These are phyloP conservation scores for Penicillium atrosanguineum DNA, from an alignment of 495 filamentous ascomycete genomes.

Conservation along the genomic window DNA sequence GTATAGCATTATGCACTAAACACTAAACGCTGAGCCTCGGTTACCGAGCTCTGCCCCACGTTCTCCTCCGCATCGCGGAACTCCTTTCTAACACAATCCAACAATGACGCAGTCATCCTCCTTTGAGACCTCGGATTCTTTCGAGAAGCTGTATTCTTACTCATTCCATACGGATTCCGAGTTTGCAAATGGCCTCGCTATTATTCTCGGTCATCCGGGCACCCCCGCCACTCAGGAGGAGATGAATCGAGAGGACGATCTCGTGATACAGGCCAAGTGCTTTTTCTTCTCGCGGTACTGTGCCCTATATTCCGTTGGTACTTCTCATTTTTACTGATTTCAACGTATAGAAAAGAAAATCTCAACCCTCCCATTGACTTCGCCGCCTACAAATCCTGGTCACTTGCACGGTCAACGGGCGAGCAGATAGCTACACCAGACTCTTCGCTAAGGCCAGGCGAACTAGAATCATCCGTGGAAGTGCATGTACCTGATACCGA, in stretches of 20 bases:
- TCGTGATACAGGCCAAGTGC: conserved; percentile 51
- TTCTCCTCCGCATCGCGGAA: conserved; percentile 4
- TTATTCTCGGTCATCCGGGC: conserved; percentile 45
- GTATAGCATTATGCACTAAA: neutral
- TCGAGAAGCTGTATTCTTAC: conserved; percentile 35
- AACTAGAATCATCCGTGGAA: neutral
- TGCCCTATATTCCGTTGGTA: neutral
- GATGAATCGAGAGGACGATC: conserved; percentile 39
- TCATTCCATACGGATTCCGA: conserved; percentile 41
- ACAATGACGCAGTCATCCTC: conserved; percentile 8
- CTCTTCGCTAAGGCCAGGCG: neutral
- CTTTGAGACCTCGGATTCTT: conserved; percentile 9
- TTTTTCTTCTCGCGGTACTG: conserved; percentile 51
- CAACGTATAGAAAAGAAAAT: conserved; percentile 36
- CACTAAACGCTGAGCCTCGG: conserved; percentile 5
- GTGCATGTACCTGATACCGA: neutral
- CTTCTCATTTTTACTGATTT: neutral
- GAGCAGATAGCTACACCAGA: neutral
- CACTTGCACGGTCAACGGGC: conserved; percentile 17
- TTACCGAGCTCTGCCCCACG: conserved; percentile 5
- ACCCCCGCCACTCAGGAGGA: conserved; percentile 42
- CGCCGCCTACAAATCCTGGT: conserved; percentile 43
- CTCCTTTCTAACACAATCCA: neutral
- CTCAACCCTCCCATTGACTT: conserved; percentile 38
- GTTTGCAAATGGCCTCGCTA: conserved; percentile 48